Conservation (phyloP, 352 stramenopile species). For the Phytophthora pistaciae region DNA sequence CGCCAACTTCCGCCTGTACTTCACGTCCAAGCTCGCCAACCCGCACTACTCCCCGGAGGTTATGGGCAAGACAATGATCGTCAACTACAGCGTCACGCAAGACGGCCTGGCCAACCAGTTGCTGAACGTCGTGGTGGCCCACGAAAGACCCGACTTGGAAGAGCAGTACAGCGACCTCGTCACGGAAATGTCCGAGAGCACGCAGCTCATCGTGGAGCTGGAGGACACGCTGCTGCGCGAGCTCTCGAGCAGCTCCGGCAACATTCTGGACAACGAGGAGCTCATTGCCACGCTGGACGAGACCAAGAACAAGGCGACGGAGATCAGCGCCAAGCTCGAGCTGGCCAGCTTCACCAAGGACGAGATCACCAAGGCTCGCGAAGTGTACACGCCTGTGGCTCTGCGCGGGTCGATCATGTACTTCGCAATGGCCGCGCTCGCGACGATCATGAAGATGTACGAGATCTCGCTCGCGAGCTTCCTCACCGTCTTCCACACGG, state of each 20-base stretch:
- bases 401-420: constrained; percentile 95
- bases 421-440: constrained; percentile 93
- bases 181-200: constrained; percentile 94
- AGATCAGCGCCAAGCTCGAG: constrained; percentile 95
- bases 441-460: constrained; percentile 97
- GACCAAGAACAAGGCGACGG: constrained; percentile 95
- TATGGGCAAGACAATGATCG: constrained; percentile 97
- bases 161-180: constrained; percentile 94
- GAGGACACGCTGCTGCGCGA: constrained; percentile 94
- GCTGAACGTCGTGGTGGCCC: constrained; percentile 94
- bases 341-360: constrained; percentile 95
- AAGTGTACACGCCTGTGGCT: constrained; percentile 93
- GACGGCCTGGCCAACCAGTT: constrained; percentile 94
- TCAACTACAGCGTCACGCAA: constrained; percentile 97
- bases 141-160: constrained; percentile 94
- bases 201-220: constrained; percentile 92
- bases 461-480: constrained; percentile 95
- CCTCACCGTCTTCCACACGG: constrained; percentile 92
- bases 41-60: constrained; percentile 96
- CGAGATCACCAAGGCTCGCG: constrained; percentile 93
- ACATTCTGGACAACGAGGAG: constrained; percentile 96
- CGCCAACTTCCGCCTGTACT: constrained; percentile 93
- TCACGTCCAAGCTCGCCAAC: constrained; percentile 96
- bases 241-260: constrained; percentile 90
- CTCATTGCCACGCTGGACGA: constrained; percentile 95